Percentiles rank a stretch among this genome's conserved stretches.
Evolutionary conservation across 2,329 filamentous ascomycete genomes (phyloP).

Genomic region (Colletotrichum tabaci): DNA sequence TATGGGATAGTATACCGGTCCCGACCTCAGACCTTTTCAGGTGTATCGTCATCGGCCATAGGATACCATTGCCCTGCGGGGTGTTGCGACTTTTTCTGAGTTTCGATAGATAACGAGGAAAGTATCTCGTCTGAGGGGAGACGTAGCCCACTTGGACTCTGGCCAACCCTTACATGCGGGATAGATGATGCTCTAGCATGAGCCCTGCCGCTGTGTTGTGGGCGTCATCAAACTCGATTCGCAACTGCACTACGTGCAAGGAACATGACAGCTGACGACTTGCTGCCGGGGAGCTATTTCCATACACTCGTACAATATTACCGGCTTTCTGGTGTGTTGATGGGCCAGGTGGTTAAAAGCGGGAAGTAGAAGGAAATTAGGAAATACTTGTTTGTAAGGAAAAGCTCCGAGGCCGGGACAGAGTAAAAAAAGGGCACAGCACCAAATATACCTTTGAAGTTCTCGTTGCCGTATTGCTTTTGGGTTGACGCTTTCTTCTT

Average conservation of each 20-base stretch:
- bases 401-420: neutral
- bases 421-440: neutral
- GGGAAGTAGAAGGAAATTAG: neutral
- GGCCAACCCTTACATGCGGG: slow-evolving; percentile 1
- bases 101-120: neutral
- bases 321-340: neutral
- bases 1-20: neutral
- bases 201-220: neutral
- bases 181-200: neutral
- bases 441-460: neutral
- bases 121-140: slow-evolving; percentile 17
- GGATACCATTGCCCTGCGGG: neutral
- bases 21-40: neutral
- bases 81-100: slow-evolving; percentile 12
- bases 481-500: neutral
- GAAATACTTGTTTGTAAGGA: neutral
- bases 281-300: neutral
- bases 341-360: neutral
- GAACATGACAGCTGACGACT: too few relatives aligned
- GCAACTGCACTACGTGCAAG: too few relatives aligned
- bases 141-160: slow-evolving; percentile 13
- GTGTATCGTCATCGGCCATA: neutral
- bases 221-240: too few relatives aligned
- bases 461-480: neutral
- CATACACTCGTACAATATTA: neutral